Evolutionary conservation across 257 asterid species (phyloP).

Genomic region (Nicotiana benthamiana): DNA sequence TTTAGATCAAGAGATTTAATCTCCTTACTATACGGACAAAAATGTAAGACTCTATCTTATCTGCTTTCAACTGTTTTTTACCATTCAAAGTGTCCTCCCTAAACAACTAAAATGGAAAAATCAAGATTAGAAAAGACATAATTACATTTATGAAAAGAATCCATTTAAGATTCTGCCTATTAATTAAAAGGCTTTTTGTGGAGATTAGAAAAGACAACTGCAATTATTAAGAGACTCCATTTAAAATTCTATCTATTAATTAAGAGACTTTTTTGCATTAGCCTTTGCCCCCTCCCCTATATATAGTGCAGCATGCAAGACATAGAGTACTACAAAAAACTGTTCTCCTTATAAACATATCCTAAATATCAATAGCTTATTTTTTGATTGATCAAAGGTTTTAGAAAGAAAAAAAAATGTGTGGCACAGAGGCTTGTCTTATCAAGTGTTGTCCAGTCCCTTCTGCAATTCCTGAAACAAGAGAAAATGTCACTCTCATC

Average conservation of each 20-base stretch:
- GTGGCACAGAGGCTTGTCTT: slow-evolving; percentile 25
- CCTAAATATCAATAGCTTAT: not conserved
- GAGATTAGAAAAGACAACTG: not conserved
- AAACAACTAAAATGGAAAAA: not conserved
- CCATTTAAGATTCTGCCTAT: not conserved
- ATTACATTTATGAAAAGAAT: not conserved
- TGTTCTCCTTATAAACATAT: not conserved
- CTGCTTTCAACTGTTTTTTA: not conserved
- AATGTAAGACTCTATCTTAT: not conserved
- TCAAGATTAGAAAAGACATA: not conserved
- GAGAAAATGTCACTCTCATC: slow-evolving; percentile 9
- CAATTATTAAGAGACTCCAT: not conserved
- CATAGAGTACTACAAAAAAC: not conserved
- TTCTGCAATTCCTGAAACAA: slow-evolving; percentile 6
- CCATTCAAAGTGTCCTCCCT: not conserved
- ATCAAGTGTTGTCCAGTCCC: slow-evolving; percentile 15
- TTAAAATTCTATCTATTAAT: not conserved
- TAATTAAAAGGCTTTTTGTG: not conserved
- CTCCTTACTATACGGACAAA: not conserved
- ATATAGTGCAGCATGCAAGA: not conserved
- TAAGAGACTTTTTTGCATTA: not conserved
- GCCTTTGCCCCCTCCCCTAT: not conserved
- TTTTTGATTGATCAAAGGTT: not conserved
- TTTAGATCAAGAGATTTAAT: not conserved
- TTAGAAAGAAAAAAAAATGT: slow-evolving; percentile 23